phyloP scores from a whole-genome alignment of 495 filamentous ascomycete genomes.

The Tuber melanosporum region DNA sequence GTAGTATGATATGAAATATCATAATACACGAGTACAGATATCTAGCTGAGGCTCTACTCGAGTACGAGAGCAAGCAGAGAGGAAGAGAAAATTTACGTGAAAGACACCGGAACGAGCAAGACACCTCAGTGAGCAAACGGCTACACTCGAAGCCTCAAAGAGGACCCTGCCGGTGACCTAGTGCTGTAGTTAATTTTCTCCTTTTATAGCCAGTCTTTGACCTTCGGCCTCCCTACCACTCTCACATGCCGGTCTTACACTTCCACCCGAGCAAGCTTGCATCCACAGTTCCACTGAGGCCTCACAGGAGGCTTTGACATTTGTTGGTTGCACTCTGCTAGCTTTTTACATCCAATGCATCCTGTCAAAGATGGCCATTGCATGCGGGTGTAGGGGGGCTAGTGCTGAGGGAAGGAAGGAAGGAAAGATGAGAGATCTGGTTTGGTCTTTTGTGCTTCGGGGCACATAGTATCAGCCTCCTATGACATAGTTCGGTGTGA shows the following conservation, averaged over 20 bases:
- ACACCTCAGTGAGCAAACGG: too few species aligned
- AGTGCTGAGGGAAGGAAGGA: not conserved
- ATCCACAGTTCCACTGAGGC: not conserved
- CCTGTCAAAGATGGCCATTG: not conserved
- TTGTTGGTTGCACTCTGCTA: not conserved
- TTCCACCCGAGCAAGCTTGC: too few species aligned
- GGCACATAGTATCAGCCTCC: not conserved
- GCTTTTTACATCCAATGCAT: not conserved
- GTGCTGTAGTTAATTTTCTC: too few species aligned
- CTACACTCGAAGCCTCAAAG: too few species aligned
- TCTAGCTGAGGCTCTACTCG: not conserved
- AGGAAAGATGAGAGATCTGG: not conserved
- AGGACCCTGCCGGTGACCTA: too few species aligned
- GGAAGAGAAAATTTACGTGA: too few species aligned
- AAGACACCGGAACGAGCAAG: too few species aligned
- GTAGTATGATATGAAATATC: too few species aligned
- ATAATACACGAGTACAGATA: not conserved
- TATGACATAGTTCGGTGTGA: not conserved
- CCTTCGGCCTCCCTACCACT: too few species aligned
- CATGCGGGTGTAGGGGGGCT: not conserved
- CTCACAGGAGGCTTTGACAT: not conserved
- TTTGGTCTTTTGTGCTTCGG: not conserved
- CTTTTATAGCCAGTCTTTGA: too few species aligned
- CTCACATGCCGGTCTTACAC: too few species aligned
- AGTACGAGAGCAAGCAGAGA: not conserved